phyloP scores from a whole-genome alignment of 2,329 filamentous ascomycete species.

The Metarhizium rileyi region DNA sequence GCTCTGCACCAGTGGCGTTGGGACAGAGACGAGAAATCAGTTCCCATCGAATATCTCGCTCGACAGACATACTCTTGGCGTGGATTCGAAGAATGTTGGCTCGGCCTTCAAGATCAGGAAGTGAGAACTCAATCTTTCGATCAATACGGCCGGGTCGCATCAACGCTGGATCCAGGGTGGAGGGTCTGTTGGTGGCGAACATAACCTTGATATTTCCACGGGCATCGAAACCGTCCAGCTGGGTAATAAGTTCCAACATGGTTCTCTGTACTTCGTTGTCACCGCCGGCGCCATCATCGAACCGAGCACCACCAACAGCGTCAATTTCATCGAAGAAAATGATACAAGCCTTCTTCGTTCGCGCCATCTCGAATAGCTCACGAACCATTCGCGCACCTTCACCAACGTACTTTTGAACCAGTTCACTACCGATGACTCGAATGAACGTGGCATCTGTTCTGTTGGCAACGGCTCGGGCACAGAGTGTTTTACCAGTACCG shows the following conservation, averaged over 20 bases:
- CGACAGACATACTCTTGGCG: slow-evolving; percentile 99
- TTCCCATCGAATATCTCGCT: slow-evolving; percentile 98
- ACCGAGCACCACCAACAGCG: slow-evolving; percentile 88
- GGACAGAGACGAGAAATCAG: slow-evolving; percentile 94
- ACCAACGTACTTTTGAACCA: slow-evolving; percentile 98
- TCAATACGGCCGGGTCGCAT: slow-evolving; percentile 98
- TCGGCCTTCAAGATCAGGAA: slow-evolving; percentile 92
- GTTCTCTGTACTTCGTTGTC: slow-evolving; percentile 97
- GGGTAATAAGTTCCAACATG: slow-evolving; percentile 96
- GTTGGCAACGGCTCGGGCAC: slow-evolving; percentile 93
- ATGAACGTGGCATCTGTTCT: slow-evolving; percentile 98
- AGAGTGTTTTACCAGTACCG: slow-evolving; percentile 98
- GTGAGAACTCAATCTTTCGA: slow-evolving; percentile 96
- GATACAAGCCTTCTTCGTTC: slow-evolving; percentile 98
- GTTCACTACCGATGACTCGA: slow-evolving; percentile 91
- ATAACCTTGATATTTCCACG: slow-evolving; percentile 99
- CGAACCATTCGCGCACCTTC: slow-evolving; percentile 97
- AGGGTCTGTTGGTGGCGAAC: slow-evolving; percentile 96
- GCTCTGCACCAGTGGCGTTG: slow-evolving; percentile 91
- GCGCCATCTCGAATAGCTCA: slow-evolving; percentile 98
- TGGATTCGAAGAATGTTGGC: slow-evolving; percentile 98
- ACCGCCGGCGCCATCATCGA: slow-evolving; percentile 91
- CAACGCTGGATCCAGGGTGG: slow-evolving; percentile 88
- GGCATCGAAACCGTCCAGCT: slow-evolving; percentile 92
- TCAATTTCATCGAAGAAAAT: slow-evolving; percentile 98